Base-by-base conservation (phyloP, 2,329 filamentous ascomycete genomes). In the Xylariaceae sp. region DNA sequence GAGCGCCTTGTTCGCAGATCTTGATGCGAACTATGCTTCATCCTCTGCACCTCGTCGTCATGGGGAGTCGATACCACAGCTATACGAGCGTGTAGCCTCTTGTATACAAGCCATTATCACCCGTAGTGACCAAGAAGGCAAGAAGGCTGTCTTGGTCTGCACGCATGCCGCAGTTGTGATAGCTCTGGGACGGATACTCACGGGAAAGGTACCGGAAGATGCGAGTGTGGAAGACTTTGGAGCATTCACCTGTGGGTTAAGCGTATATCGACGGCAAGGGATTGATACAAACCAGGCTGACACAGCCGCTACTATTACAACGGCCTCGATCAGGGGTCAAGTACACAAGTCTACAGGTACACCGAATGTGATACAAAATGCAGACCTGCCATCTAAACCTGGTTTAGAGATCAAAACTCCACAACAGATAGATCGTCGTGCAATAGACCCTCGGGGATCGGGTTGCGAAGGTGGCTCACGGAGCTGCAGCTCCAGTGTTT, bases 121-220 rank as follows among this genome's bases (percentile, higher is more conserved):
- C 23, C 81, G 84, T 47, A 85, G 90, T 54, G 92, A 97, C 67
- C 71, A 73, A n/a, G 80, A 88, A 42, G 83, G 85, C n/a, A 77
- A 82, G 32, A 84, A 82, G 64, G 81, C 89, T 0, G 79, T 96
- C 20, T 72, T 97, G 33, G 79, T 99, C 32, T 96, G 91, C 73
- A 88, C 90, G 1, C 94, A 99, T 75, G 94, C 94, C 1, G 94
- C 94, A 3, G 85, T 87, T 9, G 82, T 97, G 65, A 97, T 99
- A 68, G 88, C 89, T 7, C 82, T 94, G 61, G 93, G 93, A 1
- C 82, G 94, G 33, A 86, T 85, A 1, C 76, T 99, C 63, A 97
- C 92, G 2, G 92, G 91, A 0, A 65, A 72, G 16, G 86, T 93
- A 80, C 92, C 92, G 0, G 80, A 84, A 1, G 84, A 88, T 67